Conservation (phyloP, 495 filamentous ascomycete genomes). For the Acidomyces sp. region DNA sequence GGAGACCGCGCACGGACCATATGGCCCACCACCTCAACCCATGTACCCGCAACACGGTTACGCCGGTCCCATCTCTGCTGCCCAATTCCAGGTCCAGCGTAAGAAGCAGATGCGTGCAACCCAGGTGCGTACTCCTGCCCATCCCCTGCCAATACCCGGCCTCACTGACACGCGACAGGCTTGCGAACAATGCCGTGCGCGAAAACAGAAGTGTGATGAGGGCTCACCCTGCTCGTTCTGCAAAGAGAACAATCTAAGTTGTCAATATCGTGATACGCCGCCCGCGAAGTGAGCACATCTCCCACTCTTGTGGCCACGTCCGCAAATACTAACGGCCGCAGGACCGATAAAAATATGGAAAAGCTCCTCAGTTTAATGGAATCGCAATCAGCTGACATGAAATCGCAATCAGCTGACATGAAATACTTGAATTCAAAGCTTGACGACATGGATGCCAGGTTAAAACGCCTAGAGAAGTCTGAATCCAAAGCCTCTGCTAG, state of each 20-base stretch:
- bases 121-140: constrained; percentile 18
- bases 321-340: constrained; percentile 14
- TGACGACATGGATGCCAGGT: constrained; percentile 4
- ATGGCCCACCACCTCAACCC: constrained; percentile 5
- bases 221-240: constrained; percentile 32
- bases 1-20: constrained; percentile 5
- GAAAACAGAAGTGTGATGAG: constrained; percentile 65
- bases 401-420: constrained; percentile 26
- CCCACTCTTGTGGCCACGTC: no score
- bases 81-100: constrained; percentile 6
- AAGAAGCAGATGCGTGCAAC: constrained; percentile 29
- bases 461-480: constrained; percentile 1
- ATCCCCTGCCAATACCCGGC: not conserved
- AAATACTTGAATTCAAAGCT: constrained; percentile 7
- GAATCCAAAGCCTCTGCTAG: not conserved
- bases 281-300: constrained; percentile 59
- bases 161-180: constrained; percentile 33
- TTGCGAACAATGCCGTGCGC: constrained; percentile 52
- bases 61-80: constrained; percentile 4
- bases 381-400: constrained; percentile 31
- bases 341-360: constrained; percentile 32
- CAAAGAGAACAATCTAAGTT: constrained; percentile 42
- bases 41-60: constrained; percentile 10
- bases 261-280: constrained; percentile 52
- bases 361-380: constrained; percentile 25